Evolutionary conservation across 257 asterid genomes (phyloP), one percentile per base, ranked within the genome.

Genomic region (Penstemon newberryi): DNA sequence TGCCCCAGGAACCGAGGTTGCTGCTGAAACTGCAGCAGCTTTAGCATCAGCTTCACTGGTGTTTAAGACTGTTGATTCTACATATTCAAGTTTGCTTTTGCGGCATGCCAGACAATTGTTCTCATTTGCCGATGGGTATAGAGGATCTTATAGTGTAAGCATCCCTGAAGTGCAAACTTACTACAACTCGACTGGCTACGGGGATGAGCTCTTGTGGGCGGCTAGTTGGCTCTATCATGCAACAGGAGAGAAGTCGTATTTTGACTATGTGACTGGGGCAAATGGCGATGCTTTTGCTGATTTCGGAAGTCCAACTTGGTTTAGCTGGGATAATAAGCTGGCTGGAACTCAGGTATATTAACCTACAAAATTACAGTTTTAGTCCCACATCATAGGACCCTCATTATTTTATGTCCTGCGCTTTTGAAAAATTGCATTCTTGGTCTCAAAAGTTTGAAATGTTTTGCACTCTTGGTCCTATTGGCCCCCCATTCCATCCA

Each of bases 201-300:
- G 97, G 0, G 98, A 93, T 55, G 98, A 93, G 88, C 96, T 90
- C 56, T 37, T 93, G 81, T 93, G 99, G 99, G 99, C 99, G 0
- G 99, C 97, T 3, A 66, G 82, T 56, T 93, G 99, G 99, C 90
- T 90, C 18, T 90, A 87, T 45, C 97, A 93, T 56, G 97, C 99
- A 10, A 90, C 99, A 0, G 77, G 79, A 39, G 92, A 90, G 5
- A 66, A 70, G 13, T 15, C 80, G 7, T 93, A 89, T 66, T 64
- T 78, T 0, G 85, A 90, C 3, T 93, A 72, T 40, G 87, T 83
- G 7, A 90, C 91, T 0, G 99, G 96, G 9, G 52, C 79, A 3
- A 79, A 82, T 45, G 96, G 81, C 0, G 86, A 88, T 0, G 71
- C 63, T 0, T 90, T 77, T 67, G 99, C 74, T 39, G 60, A 89